phyloP scores from a whole-genome alignment of 345 rosid genomes.

The Aquilaria yunnanensis region DNA sequence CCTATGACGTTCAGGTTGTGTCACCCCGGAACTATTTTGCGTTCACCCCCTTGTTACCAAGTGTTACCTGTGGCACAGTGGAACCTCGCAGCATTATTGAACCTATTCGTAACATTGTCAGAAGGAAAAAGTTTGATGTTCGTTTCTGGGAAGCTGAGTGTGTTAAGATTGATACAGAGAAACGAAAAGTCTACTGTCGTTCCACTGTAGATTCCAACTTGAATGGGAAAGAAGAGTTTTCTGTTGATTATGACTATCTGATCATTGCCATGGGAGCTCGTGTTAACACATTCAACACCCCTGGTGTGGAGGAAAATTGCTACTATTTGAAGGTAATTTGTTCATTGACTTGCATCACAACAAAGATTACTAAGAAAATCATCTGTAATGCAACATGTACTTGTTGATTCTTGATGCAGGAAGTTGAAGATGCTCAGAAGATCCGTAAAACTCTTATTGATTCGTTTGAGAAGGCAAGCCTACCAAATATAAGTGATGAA shows the following conservation, averaged over 20 bases:
- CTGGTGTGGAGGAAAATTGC: conserved; percentile 90
- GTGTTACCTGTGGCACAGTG: conserved; percentile 94
- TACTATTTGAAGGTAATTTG: conserved; percentile 73
- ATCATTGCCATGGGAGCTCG: conserved; percentile 95
- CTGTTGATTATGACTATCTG: conserved; percentile 83
- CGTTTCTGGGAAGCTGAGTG: conserved; percentile 85
- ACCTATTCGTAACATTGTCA: conserved; percentile 84
- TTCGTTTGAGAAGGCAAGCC: conserved; percentile 86
- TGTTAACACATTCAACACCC: conserved; percentile 90
- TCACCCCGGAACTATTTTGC: conserved; percentile 98
- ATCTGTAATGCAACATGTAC: no score
- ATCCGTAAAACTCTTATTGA: conserved; percentile 83
- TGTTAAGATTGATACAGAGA: conserved; percentile 70
- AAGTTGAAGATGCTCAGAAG: conserved; percentile 93
- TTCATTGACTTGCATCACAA: not conserved
- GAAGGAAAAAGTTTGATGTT: conserved; percentile 58
- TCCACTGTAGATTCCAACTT: conserved; percentile 30
- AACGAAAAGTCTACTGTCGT: conserved; percentile 77
- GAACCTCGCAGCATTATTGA: conserved; percentile 97
- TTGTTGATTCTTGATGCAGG: conserved; percentile 37
- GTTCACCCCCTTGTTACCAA: conserved; percentile 96
- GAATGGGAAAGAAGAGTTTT: conserved; percentile 65
- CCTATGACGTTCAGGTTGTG: conserved; percentile 77
- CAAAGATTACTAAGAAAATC: no score
- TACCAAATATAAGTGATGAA: conserved; percentile 78